phyloP scores from a whole-genome alignment of 2,329 filamentous ascomycete genomes.

The Coniella vitis region DNA sequence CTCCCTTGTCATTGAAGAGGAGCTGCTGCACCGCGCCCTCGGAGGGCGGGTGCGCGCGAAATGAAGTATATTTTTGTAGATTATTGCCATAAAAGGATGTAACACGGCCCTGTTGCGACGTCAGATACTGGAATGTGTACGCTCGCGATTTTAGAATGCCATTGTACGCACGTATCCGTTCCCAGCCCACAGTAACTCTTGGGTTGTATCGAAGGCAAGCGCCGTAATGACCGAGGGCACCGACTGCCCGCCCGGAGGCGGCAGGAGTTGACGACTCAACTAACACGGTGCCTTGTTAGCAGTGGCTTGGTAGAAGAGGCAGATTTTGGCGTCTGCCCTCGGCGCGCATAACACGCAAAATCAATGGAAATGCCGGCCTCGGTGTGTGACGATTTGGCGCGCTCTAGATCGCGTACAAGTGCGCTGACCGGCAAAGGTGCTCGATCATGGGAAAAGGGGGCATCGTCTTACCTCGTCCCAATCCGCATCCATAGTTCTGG shows the following conservation, averaged over 20 bases:
- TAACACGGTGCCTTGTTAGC: slow-evolving; percentile 29
- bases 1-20: slow-evolving; percentile 82
- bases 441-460: neutral
- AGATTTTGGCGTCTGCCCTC: neutral
- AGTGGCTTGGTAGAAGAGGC: neutral
- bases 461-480: slow-evolving; percentile 55
- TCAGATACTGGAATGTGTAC: neutral
- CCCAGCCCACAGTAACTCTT: slow-evolving; percentile 89
- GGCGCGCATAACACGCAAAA: too few relatives aligned
- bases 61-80: slow-evolving; percentile 83
- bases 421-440: neutral
- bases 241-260: slow-evolving; percentile 59
- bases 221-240: slow-evolving; percentile 63
- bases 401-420: neutral
- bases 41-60: slow-evolving; percentile 65
- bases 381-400: neutral
- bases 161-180: slow-evolving; percentile 68
- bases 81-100: slow-evolving; percentile 83
- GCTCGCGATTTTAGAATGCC: neutral
- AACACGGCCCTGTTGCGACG: slow-evolving; percentile 62
- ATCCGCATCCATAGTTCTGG: slow-evolving; percentile 52
- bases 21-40: slow-evolving; percentile 83
- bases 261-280: slow-evolving; percentile 76
- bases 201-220: slow-evolving; percentile 79
- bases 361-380: neutral